These are phyloP conservation scores for Starmerella potacharoeniae DNA, from an alignment of 805 yeast species.

Conservation along the genomic window DNA sequence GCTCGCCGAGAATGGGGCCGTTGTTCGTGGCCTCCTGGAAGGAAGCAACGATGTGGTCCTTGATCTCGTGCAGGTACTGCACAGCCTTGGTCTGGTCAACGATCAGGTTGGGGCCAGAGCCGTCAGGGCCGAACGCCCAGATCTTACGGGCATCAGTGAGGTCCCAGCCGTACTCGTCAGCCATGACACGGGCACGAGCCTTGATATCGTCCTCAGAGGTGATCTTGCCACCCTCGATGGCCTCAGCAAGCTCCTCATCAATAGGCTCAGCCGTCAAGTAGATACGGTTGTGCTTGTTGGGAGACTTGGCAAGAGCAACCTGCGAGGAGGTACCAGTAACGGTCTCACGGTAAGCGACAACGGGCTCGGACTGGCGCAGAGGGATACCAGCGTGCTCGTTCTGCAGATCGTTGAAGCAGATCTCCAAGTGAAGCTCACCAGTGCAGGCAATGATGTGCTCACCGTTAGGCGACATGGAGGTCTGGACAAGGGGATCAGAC, in stretches of 20 bases:
- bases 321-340: slow-evolving; percentile 88
- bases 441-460: slow-evolving; percentile 99
- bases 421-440: slow-evolving; percentile 99
- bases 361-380: slow-evolving; percentile 94
- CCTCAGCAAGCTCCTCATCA: slow-evolving; percentile 82
- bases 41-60: slow-evolving; percentile 99
- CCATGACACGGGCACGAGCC: slow-evolving; percentile 97
- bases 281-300: slow-evolving; percentile 99
- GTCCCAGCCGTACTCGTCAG: slow-evolving; percentile 99
- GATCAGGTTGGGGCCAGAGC: slow-evolving; percentile 96
- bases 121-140: slow-evolving; percentile 99
- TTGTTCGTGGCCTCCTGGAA: slow-evolving; percentile 99
- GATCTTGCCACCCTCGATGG: slow-evolving; percentile 87
- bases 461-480: slow-evolving; percentile 84
- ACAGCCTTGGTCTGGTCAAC: slow-evolving; percentile 99
- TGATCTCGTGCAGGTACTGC: slow-evolving; percentile 96
- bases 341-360: slow-evolving; percentile 98
- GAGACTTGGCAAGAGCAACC: slow-evolving; percentile 96
- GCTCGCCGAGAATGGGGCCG: slow-evolving; percentile 98
- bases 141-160: slow-evolving; percentile 99
- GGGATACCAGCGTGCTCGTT: slow-evolving; percentile 99
- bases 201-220: slow-evolving; percentile 96
- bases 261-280: slow-evolving; percentile 95
- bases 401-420: slow-evolving; percentile 90
- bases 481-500: slow-evolving; percentile 97